Evolutionary conservation across 306 rosid species (phyloP).

Genomic region (Vicia faba): DNA sequence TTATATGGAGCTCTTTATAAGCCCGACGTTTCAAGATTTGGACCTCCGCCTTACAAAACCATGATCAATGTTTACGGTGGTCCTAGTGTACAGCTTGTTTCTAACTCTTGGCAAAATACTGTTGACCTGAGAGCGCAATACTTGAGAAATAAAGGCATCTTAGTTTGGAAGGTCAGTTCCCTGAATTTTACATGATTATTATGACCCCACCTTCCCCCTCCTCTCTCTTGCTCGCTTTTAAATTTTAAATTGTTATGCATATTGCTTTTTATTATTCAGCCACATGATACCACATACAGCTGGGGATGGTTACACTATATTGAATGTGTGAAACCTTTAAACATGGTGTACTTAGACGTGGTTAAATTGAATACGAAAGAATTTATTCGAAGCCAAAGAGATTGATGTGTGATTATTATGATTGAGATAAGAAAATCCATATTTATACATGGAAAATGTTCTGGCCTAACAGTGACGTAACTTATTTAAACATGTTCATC

Average conservation of each 20-base stretch:
- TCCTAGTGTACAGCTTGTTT: constrained; percentile 84
- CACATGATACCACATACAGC: neutral
- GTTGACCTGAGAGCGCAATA: constrained; percentile 94
- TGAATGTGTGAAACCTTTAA: constrained; percentile 18
- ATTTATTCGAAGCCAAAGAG: neutral
- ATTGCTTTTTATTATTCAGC: neutral
- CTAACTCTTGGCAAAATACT: constrained; percentile 77
- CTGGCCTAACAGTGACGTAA: neutral
- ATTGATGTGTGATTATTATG: constrained; percentile 15
- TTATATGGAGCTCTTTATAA: constrained; percentile 80
- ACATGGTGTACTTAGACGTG: constrained; percentile 11
- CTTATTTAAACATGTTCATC: constrained; percentile 7
- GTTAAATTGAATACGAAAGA: constrained; percentile 1
- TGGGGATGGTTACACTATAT: neutral
- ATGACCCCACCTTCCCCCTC: neutral
- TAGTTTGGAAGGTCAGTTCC: constrained; percentile 92
- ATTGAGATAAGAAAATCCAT: constrained; percentile 19
- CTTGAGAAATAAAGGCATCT: constrained; percentile 77
- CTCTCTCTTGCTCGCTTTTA: constrained; percentile 15
- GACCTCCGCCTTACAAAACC: constrained; percentile 94
- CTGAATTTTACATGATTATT: constrained; percentile 29
- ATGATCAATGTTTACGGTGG: constrained; percentile 93
- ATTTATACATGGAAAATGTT: constrained; percentile 16
- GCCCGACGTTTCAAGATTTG: constrained; percentile 77
- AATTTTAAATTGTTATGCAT: constrained; percentile 30